Conservation (phyloP, 75 land plant species). For the Larix kaempferi region DNA sequence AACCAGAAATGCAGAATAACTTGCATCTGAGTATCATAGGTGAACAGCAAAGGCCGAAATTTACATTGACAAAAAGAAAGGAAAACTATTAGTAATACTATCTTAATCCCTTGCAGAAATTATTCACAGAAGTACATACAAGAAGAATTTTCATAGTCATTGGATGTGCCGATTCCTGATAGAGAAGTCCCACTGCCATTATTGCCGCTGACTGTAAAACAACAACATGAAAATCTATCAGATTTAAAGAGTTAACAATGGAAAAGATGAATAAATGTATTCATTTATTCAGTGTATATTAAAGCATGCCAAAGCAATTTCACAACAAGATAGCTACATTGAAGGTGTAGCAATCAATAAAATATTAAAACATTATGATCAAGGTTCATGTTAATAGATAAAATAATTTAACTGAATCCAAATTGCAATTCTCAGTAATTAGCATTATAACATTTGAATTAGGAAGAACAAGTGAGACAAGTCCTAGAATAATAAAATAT, state of each 20-base stretch:
- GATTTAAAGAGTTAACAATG: background rate
- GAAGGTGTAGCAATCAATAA: background rate
- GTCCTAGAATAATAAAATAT: background rate
- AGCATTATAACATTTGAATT: background rate
- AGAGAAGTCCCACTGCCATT: conserved; percentile 84
- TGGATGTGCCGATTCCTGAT: conserved; percentile 96
- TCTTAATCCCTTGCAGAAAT: background rate
- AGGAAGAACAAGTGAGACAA: background rate
- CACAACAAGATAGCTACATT: background rate
- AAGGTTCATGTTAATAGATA: background rate
- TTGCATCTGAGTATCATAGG: background rate
- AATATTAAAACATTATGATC: background rate
- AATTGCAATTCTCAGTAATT: background rate
- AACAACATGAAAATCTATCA: conserved; percentile 10
- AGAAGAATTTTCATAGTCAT: conserved; percentile 80
- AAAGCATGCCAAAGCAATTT: background rate
- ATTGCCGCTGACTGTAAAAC: conserved; percentile 88
- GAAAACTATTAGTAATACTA: background rate
- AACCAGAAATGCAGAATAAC: background rate
- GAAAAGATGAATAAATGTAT: background rate
- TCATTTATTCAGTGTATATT: background rate
- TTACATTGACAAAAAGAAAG: background rate
- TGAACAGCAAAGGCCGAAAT: background rate
- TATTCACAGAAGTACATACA: conserved; percentile 30
- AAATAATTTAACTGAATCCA: background rate